Percentiles rank a stretch among this genome's conserved stretches.
Evolutionary conservation across 208 protist genomes (phyloP).

Genomic region (Acanthamoeba lugdunensis): DNA sequence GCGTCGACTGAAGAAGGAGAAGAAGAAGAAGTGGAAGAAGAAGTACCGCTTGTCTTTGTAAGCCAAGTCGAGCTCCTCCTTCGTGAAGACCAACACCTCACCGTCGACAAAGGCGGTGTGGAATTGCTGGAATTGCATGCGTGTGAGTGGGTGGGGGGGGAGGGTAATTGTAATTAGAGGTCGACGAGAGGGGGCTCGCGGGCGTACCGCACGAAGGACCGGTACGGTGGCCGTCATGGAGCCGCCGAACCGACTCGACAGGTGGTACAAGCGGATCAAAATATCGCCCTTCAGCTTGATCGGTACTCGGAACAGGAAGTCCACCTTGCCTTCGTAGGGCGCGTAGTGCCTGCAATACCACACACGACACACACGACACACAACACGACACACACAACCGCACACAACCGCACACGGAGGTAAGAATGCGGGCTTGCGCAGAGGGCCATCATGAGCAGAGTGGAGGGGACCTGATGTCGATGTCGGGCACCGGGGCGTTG

Average conservation of each 20-base stretch:
- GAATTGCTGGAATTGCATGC: not conserved
- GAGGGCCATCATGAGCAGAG: too few relatives aligned
- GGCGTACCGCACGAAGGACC: not conserved
- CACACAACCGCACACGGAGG: not conserved
- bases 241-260: conserved; percentile 42
- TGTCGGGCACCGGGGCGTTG: conserved; percentile 17
- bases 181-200: not conserved
- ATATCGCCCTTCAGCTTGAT: conserved; percentile 31
- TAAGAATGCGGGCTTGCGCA: not conserved
- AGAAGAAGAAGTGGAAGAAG: not conserved
- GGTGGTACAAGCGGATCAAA: conserved; percentile 7
- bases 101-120: conserved; percentile 3
- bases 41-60: conserved; percentile 26
- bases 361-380: too few relatives aligned
- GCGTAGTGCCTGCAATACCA: not conserved
- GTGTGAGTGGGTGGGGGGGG: not conserved
- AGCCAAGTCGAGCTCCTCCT: conserved; percentile 17
- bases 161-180: not conserved
- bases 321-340: conserved; percentile 30
- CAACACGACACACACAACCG: too few relatives aligned
- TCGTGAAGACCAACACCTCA: not conserved
- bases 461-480: not conserved
- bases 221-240: conserved; percentile 15
- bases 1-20: not conserved
- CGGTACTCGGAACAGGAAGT: not conserved